A percentile compares a stretch with the other conserved stretches of the same genome.
phyloP scores from a whole-genome alignment of 176 grass and related monocot species.

The Tillandsia fasciculata region DNA sequence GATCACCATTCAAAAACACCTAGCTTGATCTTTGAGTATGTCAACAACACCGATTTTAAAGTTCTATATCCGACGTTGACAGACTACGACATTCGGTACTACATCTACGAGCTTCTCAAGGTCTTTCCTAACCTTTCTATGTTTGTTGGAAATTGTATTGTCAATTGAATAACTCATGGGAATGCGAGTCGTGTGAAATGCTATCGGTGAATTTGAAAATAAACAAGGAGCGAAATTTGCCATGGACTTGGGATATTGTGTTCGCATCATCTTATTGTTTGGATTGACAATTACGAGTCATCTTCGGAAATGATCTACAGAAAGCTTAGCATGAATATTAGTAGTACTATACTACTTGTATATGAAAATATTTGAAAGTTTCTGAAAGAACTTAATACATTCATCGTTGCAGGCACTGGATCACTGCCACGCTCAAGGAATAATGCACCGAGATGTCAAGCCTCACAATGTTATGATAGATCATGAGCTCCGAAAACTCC shows the following conservation, averaged over 20 bases:
- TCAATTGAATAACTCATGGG: no score
- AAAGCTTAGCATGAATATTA: no score
- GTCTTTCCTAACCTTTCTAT: conserved; percentile 14
- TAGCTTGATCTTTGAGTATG: conserved; percentile 91
- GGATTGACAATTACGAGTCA: no score
- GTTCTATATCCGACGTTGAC: conserved; percentile 80
- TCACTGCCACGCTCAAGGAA: conserved; percentile 62
- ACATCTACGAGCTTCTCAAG: conserved; percentile 99
- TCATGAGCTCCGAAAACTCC: conserved; percentile 56
- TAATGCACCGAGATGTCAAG: conserved; percentile 70
- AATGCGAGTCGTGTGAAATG: neutral
- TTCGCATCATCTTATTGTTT: no score
- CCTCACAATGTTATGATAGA: conserved; percentile 82
- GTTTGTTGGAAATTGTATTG: neutral
- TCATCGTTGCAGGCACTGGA: conserved; percentile 41
- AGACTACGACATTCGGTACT: conserved; percentile 98
- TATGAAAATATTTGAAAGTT: neutral
- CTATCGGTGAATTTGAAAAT: no score
- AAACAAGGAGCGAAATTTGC: no score
- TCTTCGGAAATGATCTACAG: no score
- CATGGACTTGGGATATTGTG: no score
- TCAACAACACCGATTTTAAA: conserved; percentile 99
- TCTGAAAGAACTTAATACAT: neutral
- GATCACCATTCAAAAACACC: conserved; percentile 95
- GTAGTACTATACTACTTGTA: no score